These are phyloP conservation scores for Cryoendolithus antarcticus DNA, from an alignment of 2,329 filamentous ascomycete species.

Conservation along the genomic window DNA sequence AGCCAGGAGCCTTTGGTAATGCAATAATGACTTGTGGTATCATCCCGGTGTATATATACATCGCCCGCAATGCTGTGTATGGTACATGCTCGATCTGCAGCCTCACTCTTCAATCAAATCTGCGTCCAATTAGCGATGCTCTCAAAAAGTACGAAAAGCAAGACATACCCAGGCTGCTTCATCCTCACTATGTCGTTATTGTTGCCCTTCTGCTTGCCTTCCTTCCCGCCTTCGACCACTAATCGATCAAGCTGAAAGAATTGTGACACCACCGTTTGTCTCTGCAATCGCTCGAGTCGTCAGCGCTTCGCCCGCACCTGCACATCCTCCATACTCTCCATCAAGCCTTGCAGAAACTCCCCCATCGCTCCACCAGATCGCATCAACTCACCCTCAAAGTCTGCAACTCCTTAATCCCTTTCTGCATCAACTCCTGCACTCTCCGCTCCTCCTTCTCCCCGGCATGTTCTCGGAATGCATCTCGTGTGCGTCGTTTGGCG, in stretches of 20 bases:
- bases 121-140: too few species aligned
- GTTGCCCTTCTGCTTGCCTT: slow-evolving; percentile 59
- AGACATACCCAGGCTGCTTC: slow-evolving; percentile 63
- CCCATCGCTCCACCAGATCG: too few species aligned
- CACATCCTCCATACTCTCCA: too few species aligned
- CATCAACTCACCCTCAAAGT: slow-evolving; percentile 64
- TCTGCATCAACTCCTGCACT: slow-evolving; percentile 81
- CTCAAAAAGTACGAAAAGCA: neutral
- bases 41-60: too few species aligned
- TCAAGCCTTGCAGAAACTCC: too few species aligned
- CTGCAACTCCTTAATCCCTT: slow-evolving; percentile 75
- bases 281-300: slow-evolving; percentile 42
- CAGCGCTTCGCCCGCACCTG: slow-evolving; percentile 17
- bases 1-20: too few species aligned
- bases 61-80: too few species aligned
- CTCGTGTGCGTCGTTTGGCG: slow-evolving; percentile 75
- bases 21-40: too few species aligned
- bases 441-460: slow-evolving; percentile 58
- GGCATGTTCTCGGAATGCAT: slow-evolving; percentile 77
- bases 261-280: slow-evolving; percentile 87
- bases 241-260: slow-evolving; percentile 87
- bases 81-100: too few species aligned
- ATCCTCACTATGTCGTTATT: slow-evolving; percentile 58
- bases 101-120: too few species aligned
- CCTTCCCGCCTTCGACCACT: slow-evolving; percentile 80